Conservation (phyloP, 1,284 basidiomycete species). For the Trametes polyzona region DNA sequence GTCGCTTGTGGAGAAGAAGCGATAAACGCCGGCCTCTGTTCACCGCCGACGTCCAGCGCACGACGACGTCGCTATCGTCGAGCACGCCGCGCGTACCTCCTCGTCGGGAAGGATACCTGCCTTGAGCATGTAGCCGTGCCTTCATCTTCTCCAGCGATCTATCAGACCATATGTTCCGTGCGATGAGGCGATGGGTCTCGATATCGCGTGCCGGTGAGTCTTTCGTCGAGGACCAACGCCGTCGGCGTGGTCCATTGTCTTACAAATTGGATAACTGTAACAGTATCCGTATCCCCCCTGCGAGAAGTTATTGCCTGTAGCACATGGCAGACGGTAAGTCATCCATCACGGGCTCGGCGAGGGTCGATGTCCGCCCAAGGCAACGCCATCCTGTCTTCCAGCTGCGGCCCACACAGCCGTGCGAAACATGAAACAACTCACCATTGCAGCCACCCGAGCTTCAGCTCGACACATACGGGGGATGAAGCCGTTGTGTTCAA, state of each 20-base stretch:
- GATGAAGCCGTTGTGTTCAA: background rate
- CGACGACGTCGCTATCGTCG: background rate
- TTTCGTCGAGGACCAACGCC: background rate
- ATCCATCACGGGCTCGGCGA: background rate
- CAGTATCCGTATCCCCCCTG: background rate
- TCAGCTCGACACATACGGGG: background rate
- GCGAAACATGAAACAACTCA: background rate
- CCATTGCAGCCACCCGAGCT: background rate
- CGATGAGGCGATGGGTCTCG: constrained; percentile 2
- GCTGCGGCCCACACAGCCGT: background rate
- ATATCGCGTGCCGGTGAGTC: constrained; percentile 5
- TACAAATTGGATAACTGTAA: background rate
- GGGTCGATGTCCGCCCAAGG: background rate
- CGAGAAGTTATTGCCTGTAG: no score
- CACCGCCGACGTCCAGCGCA: background rate
- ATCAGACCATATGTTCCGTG: background rate
- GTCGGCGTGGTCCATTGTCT: background rate
- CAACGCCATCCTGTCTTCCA: background rate
- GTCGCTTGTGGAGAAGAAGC: background rate
- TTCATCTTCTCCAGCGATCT: background rate
- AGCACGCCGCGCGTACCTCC: background rate
- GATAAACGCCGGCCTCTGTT: background rate
- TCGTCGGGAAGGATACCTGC: background rate
- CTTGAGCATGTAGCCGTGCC: background rate
- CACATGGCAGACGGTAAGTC: background rate